Percentiles rank a stretch among this genome's conserved stretches.
These are phyloP conservation scores for Lepraria neglecta DNA, from an alignment of 495 filamentous ascomycete species.

Conservation along the genomic window DNA sequence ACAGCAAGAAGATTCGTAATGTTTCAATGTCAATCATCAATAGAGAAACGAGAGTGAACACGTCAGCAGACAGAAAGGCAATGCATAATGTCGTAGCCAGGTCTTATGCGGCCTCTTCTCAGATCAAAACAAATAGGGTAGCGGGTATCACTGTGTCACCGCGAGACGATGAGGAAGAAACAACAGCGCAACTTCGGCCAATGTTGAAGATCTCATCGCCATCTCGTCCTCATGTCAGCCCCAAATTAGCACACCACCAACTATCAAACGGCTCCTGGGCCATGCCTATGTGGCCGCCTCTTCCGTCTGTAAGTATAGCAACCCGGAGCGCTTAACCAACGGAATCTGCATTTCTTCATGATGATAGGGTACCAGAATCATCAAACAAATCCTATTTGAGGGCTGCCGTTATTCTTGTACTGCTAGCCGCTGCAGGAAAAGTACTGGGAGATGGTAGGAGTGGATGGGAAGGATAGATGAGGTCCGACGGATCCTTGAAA, in stretches of 20 bases:
- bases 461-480: conserved; percentile 10
- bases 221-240: background rate
- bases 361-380: conserved; percentile 9
- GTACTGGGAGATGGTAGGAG: conserved; percentile 1
- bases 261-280: conserved; percentile 3
- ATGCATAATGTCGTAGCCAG: conserved; percentile 18
- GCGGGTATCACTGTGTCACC: background rate
- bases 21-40: background rate
- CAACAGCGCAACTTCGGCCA: background rate
- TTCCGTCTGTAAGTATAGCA: conserved; percentile 12
- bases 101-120: background rate
- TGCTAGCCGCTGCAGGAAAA: conserved; percentile 12
- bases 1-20: conserved; percentile 1
- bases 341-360: background rate
- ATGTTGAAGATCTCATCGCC: background rate
- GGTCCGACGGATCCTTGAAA: conserved; percentile 6
- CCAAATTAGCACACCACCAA: conserved; percentile 14
- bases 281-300: background rate
- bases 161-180: background rate
- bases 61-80: background rate
- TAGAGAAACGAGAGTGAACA: background rate
- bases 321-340: background rate
- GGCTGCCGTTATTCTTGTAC: conserved; percentile 8
- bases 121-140: conserved; percentile 2
- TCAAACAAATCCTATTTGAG: background rate